Conservation (phyloP, 2,329 filamentous ascomycete species). For the Septoria petroselini region DNA sequence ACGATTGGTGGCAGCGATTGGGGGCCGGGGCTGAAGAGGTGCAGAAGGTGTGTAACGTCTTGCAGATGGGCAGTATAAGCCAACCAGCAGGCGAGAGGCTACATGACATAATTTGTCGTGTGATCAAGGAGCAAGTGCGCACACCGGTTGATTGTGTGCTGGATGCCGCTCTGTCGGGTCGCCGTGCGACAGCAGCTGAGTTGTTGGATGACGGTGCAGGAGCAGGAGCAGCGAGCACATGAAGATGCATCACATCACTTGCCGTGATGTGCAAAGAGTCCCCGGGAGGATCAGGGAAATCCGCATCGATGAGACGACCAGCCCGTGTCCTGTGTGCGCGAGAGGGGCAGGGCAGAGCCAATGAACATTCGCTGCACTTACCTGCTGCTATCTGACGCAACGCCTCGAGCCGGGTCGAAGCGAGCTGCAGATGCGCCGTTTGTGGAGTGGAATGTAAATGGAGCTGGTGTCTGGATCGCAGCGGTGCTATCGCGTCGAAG, state of each 20-base stretch:
- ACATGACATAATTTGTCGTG: conserved; percentile 28
- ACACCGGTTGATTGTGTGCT: conserved; percentile 22
- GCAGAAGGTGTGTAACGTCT: conserved; percentile 28
- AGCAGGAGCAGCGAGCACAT: conserved; percentile 18
- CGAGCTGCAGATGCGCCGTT: conserved; percentile 45
- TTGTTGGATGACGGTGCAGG: conserved; percentile 23
- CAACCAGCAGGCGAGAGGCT: conserved; percentile 12
- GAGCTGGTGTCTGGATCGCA: conserved; percentile 46
- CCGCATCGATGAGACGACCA: conserved; percentile 20
- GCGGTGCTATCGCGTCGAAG: conserved; percentile 52
- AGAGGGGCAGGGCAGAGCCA: conserved; percentile 22
- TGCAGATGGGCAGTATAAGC: conserved; percentile 22
- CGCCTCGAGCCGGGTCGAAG: conserved; percentile 53
- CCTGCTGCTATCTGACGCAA: conserved; percentile 50
- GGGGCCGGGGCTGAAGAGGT: conserved; percentile 10
- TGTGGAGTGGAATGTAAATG: conserved; percentile 46
- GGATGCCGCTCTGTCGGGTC: conserved; percentile 24
- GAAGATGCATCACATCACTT: conserved; percentile 19
- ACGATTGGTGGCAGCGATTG: conserved; percentile 12
- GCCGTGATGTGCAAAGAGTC: conserved; percentile 17
- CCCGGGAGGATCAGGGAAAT: conserved; percentile 17
- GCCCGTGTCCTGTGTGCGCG: too few species aligned
- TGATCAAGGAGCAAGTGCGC: conserved; percentile 21
- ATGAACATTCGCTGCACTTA: conserved; percentile 47
- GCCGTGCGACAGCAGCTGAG: conserved; percentile 17